Base-by-base conservation (phyloP, 2,329 filamentous ascomycete genomes). In the Fusarium humuli region DNA sequence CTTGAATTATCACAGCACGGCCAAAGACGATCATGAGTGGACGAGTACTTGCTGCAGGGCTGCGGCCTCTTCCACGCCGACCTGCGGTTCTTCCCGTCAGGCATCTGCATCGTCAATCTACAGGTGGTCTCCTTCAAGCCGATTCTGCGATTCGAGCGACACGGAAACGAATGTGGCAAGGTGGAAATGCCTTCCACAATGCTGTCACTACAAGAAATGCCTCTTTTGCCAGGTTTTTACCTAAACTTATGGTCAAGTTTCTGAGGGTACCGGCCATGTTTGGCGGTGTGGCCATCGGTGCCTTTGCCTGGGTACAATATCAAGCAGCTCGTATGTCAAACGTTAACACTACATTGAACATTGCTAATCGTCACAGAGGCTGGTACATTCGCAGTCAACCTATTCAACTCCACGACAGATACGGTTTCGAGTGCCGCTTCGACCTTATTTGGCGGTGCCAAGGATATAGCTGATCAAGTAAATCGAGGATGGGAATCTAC, bases 251-350 rank as follows among this genome's bases (percentile, higher is more conserved):
- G n/a, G 82, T 96, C 77, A 99, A 98, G 83, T 91, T 99, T 73
- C 87, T 91, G 37, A 90, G 94, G 60, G 85, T 97, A 57, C 96
- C 96, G 22, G 96, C 96, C 61, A 91, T 98, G 83, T 94, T 97
- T 76, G 96, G 95, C 44, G 94, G 94, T 44, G 88, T 94, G 48
- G 93, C 94, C 76, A 88, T 99, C 71, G 94, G 93, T 16, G 93
- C 92, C 5, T 83, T 97, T 63, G 94, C 94, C 27, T 99, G 97
- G 87, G 83, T 99, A 50, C 96, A 99, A 79, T 98, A 99, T 79
- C 96, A 99, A 81, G 95, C 96, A 69, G 90, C 91, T 59, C 92
- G 92, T 94, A 87, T 69, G 92, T 87, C 47, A 18, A 20, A 50
- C 9, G 42, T 16, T 12, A 47, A 56, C 13, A 12, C 12, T 22